A percentile compares a stretch with the other conserved stretches of the same genome.
Evolutionary conservation across 768 basidiomycete genomes (phyloP).

Genomic region (Suillus fuscotomentosus): DNA sequence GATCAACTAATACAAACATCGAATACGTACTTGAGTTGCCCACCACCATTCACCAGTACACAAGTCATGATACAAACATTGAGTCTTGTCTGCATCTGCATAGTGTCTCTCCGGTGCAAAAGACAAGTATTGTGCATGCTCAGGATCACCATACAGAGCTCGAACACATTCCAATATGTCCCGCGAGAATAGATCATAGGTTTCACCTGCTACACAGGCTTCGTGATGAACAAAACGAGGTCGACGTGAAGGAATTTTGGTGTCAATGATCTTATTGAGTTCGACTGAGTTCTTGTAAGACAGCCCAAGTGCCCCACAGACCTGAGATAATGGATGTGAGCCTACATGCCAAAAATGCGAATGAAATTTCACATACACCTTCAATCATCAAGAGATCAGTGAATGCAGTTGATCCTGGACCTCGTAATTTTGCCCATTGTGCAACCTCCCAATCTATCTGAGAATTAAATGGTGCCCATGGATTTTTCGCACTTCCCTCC

Average conservation of each 20-base stretch:
- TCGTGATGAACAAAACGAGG: too few species aligned
- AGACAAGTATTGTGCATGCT: too few species aligned
- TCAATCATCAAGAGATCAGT: slow-evolving; percentile 37
- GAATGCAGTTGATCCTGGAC: slow-evolving; percentile 37
- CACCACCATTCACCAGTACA: too few species aligned
- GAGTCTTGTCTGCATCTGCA: too few species aligned
- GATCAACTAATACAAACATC: too few species aligned
- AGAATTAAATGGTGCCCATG: slow-evolving; percentile 33
- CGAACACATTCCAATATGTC: too few species aligned
- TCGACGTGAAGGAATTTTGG: slow-evolving; percentile 12
- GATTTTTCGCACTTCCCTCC: not conserved
- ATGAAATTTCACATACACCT: slow-evolving; percentile 29
- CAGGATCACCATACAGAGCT: too few species aligned
- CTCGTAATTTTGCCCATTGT: slow-evolving; percentile 39
- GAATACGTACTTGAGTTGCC: too few species aligned
- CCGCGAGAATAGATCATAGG: too few species aligned
- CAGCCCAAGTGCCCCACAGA: slow-evolving; percentile 26
- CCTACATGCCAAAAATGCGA: not conserved
- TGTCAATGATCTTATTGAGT: slow-evolving; percentile 37
- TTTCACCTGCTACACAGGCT: too few species aligned
- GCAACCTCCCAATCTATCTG: slow-evolving; percentile 40
- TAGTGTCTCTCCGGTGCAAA: too few species aligned
- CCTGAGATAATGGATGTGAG: slow-evolving; percentile 8
- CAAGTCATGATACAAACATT: too few species aligned
- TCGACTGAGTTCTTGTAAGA: slow-evolving; percentile 32